A percentile compares a stretch with the other conserved stretches of the same genome.
These are phyloP conservation scores for Corymbia maculata DNA, from an alignment of 345 rosid genomes.

Conservation along the genomic window DNA sequence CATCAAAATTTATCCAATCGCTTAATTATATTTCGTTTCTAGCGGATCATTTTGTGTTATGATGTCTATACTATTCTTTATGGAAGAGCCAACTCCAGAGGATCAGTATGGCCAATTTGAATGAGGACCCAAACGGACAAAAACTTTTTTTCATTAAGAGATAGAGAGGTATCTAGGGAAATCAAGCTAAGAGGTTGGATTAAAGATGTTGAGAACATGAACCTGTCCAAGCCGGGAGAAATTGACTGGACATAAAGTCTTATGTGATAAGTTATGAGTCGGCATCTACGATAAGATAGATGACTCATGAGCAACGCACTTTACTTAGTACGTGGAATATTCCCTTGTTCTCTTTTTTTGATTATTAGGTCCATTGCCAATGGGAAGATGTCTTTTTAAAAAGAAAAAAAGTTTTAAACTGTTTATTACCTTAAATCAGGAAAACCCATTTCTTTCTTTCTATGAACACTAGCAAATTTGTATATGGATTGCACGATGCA, in stretches of 20 bases:
- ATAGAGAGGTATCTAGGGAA: not conserved
- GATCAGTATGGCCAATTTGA: not conserved
- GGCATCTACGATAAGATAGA: not conserved
- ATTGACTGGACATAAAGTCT: not conserved
- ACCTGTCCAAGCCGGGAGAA: accelerated
- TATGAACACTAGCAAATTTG: not conserved
- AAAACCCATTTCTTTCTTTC: not conserved
- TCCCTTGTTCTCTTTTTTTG: not conserved
- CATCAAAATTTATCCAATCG: not conserved
- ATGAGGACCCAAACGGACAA: not conserved
- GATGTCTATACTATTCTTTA: not conserved
- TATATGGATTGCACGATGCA: not conserved
- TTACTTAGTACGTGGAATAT: not conserved
- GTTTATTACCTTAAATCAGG: not conserved
- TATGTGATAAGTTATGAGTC: not conserved
- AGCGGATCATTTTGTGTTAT: not conserved
- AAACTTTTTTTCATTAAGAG: not conserved
- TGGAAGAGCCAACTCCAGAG: not conserved
- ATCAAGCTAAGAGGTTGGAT: not conserved
- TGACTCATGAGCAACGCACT: not conserved
- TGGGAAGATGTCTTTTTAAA: not conserved
- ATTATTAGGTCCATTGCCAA: not conserved
- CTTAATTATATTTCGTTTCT: not conserved
- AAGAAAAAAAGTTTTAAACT: not conserved
- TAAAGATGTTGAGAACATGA: not conserved